Percentiles rank a stretch among this genome's conserved stretches.
Conservation (phyloP, 192 early-diverging fungal species). For the Podila horticola region DNA sequence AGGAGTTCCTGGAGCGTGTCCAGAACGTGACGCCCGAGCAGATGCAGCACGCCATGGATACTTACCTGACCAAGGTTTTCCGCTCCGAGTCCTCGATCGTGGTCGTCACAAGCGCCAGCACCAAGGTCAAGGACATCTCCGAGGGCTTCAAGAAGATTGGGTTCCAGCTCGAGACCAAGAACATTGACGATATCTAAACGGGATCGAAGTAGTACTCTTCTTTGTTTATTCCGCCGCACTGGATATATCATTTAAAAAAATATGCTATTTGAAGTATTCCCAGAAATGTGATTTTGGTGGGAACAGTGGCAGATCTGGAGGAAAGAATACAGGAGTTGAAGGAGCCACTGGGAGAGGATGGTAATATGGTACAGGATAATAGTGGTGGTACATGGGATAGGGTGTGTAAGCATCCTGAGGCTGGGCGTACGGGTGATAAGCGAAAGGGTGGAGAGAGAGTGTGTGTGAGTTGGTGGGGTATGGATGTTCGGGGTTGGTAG, state of each 20-base stretch:
- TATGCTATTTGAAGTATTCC: not conserved
- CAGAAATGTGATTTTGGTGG: not conserved
- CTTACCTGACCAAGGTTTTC: constrained; percentile 64
- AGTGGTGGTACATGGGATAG: not conserved
- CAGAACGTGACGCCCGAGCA: constrained; percentile 61
- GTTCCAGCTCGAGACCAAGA: constrained; percentile 56
- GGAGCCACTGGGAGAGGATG: not conserved
- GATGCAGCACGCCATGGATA: constrained; percentile 56
- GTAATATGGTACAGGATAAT: not conserved
- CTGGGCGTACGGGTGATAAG: not conserved
- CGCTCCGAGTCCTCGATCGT: constrained; percentile 57
- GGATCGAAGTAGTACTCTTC: not conserved
- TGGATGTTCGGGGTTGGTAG: too few relatives aligned
- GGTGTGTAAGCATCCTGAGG: not conserved
- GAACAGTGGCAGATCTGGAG: constrained; percentile 35
- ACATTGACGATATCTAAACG: constrained; percentile 59
- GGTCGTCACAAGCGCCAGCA: constrained; percentile 59
- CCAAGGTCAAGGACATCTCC: constrained; percentile 62
- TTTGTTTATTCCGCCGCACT: not conserved
- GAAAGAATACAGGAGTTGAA: constrained; percentile 11
- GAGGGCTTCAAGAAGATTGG: constrained; percentile 59
- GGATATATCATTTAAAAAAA: constrained; percentile 4
- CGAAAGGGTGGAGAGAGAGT: not conserved
- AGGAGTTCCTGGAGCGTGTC: constrained; percentile 59
- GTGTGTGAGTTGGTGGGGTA: too few relatives aligned